phyloP scores from a whole-genome alignment of 371 early-diverging fungal species.

The Lichtheimia corymbifera region DNA sequence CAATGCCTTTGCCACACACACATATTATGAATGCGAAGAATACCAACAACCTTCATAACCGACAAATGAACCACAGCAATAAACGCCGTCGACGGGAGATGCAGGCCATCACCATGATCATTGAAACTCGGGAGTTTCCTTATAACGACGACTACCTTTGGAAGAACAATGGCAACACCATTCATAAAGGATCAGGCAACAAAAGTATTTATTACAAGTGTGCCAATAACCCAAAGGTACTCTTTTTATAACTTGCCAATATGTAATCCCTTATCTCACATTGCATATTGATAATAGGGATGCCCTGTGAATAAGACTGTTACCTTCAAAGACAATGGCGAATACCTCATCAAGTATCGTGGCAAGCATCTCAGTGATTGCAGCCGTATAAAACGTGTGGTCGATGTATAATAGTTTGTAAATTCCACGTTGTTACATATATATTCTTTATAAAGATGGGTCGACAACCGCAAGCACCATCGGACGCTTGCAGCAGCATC shows the following conservation, averaged over 20 bases:
- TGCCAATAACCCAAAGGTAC: slow-evolving; percentile 32
- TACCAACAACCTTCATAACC: background rate
- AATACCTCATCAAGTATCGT: slow-evolving; percentile 53
- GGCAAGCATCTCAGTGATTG: slow-evolving; percentile 51
- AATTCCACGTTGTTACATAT: background rate
- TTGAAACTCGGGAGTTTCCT: slow-evolving; percentile 50
- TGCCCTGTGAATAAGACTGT: slow-evolving; percentile 56
- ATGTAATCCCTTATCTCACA: background rate
- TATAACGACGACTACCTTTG: slow-evolving; percentile 48
- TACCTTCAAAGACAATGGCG: slow-evolving; percentile 51
- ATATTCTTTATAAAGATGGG: too few relatives aligned
- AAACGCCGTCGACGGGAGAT: slow-evolving; percentile 55
- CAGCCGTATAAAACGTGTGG: slow-evolving; percentile 24
- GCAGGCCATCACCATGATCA: slow-evolving; percentile 56
- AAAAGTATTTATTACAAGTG: slow-evolving; percentile 61
- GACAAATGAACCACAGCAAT: slow-evolving; percentile 8
- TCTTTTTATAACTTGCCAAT: background rate
- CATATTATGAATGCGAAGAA: too few relatives aligned
- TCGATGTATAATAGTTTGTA: slow-evolving; percentile 14
- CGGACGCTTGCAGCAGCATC: too few relatives aligned
- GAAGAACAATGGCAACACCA: slow-evolving; percentile 62
- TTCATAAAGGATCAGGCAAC: slow-evolving; percentile 52
- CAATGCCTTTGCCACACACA: background rate
- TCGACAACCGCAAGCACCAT: too few relatives aligned
- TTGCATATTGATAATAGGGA: slow-evolving; percentile 17